Evolutionary conservation across 2,329 filamentous ascomycete genomes (phyloP).

Genomic region (Herpotrichia juniperi): DNA sequence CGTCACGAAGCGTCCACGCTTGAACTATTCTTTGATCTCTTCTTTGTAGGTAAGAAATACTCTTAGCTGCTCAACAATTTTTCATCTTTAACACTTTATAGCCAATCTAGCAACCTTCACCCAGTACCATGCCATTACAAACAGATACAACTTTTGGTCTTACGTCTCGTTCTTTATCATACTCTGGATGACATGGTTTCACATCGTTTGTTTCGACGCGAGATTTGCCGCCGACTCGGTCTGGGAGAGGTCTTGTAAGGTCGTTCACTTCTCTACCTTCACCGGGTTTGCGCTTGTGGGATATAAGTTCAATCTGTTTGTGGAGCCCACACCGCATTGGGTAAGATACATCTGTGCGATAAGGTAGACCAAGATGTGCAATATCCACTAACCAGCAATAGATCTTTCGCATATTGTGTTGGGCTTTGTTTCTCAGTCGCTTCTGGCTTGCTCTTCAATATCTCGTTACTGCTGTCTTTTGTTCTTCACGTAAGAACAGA

Average conservation of each 20-base stretch:
- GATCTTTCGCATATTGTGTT: slow-evolving; percentile 17
- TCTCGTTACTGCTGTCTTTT: slow-evolving; percentile 10
- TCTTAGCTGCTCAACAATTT: background rate
- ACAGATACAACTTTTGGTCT: slow-evolving; percentile 33
- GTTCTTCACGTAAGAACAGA: background rate
- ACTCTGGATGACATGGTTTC: slow-evolving; percentile 69
- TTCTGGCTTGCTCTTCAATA: slow-evolving; percentile 17
- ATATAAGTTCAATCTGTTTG: slow-evolving; percentile 21
- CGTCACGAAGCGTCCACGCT: slow-evolving; percentile 27
- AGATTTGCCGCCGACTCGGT: slow-evolving; percentile 67
- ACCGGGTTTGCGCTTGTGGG: slow-evolving; percentile 66
- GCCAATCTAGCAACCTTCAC: slow-evolving; percentile 68
- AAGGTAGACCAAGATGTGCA: too few relatives aligned
- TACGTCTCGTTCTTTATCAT: slow-evolving; percentile 60
- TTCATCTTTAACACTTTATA: slow-evolving; percentile 37
- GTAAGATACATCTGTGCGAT: background rate
- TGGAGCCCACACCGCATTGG: slow-evolving; percentile 12
- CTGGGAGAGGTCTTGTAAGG: slow-evolving; percentile 63
- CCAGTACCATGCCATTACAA: slow-evolving; percentile 57
- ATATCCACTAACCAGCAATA: background rate
- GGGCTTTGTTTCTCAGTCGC: slow-evolving; percentile 18
- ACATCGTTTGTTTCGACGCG: slow-evolving; percentile 65
- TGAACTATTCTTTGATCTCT: slow-evolving; percentile 33
- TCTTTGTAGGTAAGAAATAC: slow-evolving; percentile 21
- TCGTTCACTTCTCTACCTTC: slow-evolving; percentile 64